These are phyloP conservation scores for Phialophora verrucosa DNA, from an alignment of 2,329 filamentous ascomycete species.

Conservation along the genomic window DNA sequence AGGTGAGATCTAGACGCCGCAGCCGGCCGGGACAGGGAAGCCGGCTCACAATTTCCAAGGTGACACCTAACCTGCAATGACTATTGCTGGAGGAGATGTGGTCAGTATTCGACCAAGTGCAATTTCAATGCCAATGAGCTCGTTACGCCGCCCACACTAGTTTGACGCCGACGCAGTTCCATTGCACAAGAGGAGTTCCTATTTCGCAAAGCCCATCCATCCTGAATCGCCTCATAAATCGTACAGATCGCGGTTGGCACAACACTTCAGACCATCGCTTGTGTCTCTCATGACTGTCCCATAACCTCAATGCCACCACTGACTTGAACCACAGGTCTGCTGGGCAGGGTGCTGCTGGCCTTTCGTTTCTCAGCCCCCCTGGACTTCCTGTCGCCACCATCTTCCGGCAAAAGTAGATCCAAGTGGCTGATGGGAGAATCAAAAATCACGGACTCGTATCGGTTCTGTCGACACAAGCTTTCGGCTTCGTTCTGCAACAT, in stretches of 20 bases:
- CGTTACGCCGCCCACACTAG: not conserved
- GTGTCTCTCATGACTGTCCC: slow-evolving; percentile 27
- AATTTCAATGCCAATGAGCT: not conserved
- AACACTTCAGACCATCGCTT: not conserved
- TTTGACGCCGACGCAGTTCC: not conserved
- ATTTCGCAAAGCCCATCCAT: not conserved
- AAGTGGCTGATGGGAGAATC: slow-evolving; percentile 25
- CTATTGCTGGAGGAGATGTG: not conserved
- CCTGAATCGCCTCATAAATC: not conserved
- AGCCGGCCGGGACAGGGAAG: not conserved
- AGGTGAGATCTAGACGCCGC: not conserved
- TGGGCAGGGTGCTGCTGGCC: slow-evolving; percentile 37
- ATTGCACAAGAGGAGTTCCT: not conserved
- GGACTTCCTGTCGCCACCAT: slow-evolving; percentile 23
- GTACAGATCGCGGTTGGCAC: not conserved
- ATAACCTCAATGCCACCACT: slow-evolving; percentile 31
- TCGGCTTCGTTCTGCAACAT: slow-evolving; percentile 60
- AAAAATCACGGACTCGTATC: slow-evolving; percentile 31
- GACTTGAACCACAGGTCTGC: slow-evolving; percentile 36
- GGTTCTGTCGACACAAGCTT: slow-evolving; percentile 46
- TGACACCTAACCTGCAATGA: not conserved
- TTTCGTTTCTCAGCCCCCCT: slow-evolving; percentile 38
- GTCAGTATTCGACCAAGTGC: not conserved
- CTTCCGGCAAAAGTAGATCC: slow-evolving; percentile 30
- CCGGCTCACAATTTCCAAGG: not conserved